Conservation (phyloP, 176 grass and related monocot species). For the Carex cristatella region DNA sequence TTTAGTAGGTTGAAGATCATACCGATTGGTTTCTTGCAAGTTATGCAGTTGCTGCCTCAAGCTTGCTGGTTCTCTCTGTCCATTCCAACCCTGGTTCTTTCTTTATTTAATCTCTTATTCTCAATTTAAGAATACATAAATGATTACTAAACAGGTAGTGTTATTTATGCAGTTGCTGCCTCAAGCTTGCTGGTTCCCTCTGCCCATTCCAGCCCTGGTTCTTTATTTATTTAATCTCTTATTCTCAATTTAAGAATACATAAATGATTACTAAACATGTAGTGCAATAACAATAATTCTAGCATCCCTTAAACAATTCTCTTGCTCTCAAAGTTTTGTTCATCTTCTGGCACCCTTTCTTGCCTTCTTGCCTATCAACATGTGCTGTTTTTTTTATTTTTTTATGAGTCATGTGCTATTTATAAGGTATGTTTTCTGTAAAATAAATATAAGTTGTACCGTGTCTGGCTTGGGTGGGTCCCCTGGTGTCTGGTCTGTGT, state of each 20-base stretch:
- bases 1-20: background rate
- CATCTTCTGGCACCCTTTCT: no score
- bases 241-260: background rate
- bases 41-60: slow-evolving; percentile 28
- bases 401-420: background rate
- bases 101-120: background rate
- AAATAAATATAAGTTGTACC: background rate
- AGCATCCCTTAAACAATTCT: no score
- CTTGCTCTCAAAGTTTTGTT: no score
- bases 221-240: background rate
- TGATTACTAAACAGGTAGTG: background rate
- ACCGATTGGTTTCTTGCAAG: slow-evolving; percentile 23
- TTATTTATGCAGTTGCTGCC: background rate
- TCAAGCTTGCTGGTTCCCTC: slow-evolving; percentile 25
- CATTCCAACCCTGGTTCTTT: background rate
- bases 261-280: background rate
- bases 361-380: no score
- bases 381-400: no score
- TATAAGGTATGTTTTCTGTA: background rate
- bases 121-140: background rate
- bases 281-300: background rate
- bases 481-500: background rate
- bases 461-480: background rate
- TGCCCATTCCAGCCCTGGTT: slow-evolving; percentile 8
- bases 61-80: slow-evolving; percentile 18